Percentiles rank a stretch among this genome's conserved stretches.
phyloP scores from a whole-genome alignment of 2,329 filamentous ascomycete genomes.

The Stagonosporopsis rhizophila region DNA sequence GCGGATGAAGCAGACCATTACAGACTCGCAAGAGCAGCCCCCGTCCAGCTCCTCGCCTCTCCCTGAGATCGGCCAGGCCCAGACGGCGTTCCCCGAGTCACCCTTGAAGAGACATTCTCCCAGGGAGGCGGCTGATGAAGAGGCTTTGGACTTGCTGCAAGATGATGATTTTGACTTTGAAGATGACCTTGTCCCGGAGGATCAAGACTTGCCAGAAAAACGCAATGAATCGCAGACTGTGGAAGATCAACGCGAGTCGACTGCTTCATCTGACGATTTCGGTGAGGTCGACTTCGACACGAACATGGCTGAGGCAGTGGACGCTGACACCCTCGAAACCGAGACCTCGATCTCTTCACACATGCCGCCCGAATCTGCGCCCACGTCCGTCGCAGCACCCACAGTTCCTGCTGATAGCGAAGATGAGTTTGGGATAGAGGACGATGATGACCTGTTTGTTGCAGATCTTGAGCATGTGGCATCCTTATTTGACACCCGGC shows the following conservation, averaged over 20 bases:
- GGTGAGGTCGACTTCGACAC: constrained; percentile 46
- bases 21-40: constrained; percentile 37
- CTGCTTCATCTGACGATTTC: constrained; percentile 46
- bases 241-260: constrained; percentile 17
- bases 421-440: constrained; percentile 57
- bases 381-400: neutral
- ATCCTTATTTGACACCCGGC: constrained; percentile 60
- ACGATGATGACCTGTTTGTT: constrained; percentile 59
- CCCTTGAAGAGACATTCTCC: constrained; percentile 40
- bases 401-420: constrained; percentile 32
- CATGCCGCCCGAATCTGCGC: constrained; percentile 16
- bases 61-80: constrained; percentile 43
- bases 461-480: constrained; percentile 66
- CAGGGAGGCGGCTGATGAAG: neutral
- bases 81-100: constrained; percentile 31
- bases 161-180: constrained; percentile 12
- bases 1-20: constrained; percentile 55
- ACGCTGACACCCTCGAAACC: constrained; percentile 29
- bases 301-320: constrained; percentile 41
- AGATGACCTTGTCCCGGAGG: constrained; percentile 1
- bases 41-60: constrained; percentile 59
- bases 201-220: neutral
- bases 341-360: constrained; percentile 13
- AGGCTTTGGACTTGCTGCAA: constrained; percentile 17
- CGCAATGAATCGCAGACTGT: constrained; percentile 9